Evolutionary conservation across 2,329 filamentous ascomycete genomes (phyloP), one percentile per base, ranked within the genome.

Genomic region (Chaetomium sp.): DNA sequence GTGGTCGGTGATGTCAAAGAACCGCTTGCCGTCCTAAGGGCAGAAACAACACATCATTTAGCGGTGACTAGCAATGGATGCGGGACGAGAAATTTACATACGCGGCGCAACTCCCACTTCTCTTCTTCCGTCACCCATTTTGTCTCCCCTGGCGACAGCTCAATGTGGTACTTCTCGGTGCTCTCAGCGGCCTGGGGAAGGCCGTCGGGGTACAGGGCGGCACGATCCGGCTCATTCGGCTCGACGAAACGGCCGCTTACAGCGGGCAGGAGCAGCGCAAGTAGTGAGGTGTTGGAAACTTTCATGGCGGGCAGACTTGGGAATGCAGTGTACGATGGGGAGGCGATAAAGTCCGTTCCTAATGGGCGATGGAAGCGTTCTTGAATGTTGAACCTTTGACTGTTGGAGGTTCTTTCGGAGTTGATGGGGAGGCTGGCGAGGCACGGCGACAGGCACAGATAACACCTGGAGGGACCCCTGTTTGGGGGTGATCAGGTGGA

Each of bases 1-100:
- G 54, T 85, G 82, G 43, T 89, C 80, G 58, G 94, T 96, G 67
- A 97, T 91, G 73, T 97, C 92, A 80, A 97, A 95, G 78, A 97
- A 97, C 66, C 86, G 88, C 63, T 86, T 79, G 66, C 91, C 91
- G 68, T 88, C 80, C 89, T 95, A 41, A n/a, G 14, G 44, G 54
- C 12, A n/a, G 12, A 33, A 27, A 11, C 19, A 44, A 35, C 27
- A 43, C 38, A 35, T 37, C 12, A 54, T 54, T 66, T 49, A 68
- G 61, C 40, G 47, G 3, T 10, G 11, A 5, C 19, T 27, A 19
- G 32, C 40, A 43, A 7, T 45, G 6, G 34, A 35, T 41, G 2
- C 2, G 4, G 33, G 32, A 12, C 4, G 47, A 59, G 45, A 4
- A 27, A 4, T 4, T 52, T 44, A 73, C 82, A 56, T 79, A 95